Base-by-base conservation (phyloP, 768 basidiomycete species). In the Coprinopsis cinerea region DNA sequence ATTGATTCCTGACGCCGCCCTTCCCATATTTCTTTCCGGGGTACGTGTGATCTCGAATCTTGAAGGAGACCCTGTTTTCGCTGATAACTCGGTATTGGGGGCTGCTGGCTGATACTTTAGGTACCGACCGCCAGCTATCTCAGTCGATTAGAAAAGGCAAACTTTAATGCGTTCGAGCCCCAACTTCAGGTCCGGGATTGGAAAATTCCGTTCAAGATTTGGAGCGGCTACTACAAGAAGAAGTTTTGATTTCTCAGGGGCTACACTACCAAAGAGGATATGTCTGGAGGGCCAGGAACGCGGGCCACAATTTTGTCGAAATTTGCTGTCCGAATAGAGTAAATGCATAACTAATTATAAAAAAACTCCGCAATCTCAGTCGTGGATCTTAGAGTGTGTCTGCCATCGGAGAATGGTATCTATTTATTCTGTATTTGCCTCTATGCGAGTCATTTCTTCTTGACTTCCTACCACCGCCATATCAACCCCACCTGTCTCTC, bases 191-290 rank as follows among this genome's bases (percentile, higher is more conserved):
- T 68, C 58, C 74, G 79, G 64, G 83, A 86, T 62, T 91, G 91
- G 82, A 79, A 77, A 70, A 67, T 92, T 58, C 79, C 91, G 45
- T 88, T 82, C 82, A 74, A 76, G 60, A 77, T 91, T 48, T 77
- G 71, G 73, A 64, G 64, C 56, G 59, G 65, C 48, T 72, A 71
- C 60, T 68, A 68, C 55, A 70, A 61, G 61, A 61, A 66, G 55
- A 53, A 62, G 53, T 67, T 77, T 55, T 76, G 61, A 67, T 40
- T 48, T n/a, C n/a, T n/a, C n/a, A n/a, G n/a, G n/a, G n/a, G n/a
- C n/a, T n/a, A n/a, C n/a, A n/a, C n/a, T n/a, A n/a, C n/a, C n/a
- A 25, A 35, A 30, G 17, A 26, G 7, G 17, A 30, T 43, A 50
- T 55, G 48, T 49, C 54, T 50, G 52, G 25, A 55, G 43, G 54